Percentiles rank a stretch among this genome's conserved stretches.
These are phyloP conservation scores for Paracorniculantispora psalliotae DNA, from an alignment of 2,329 filamentous ascomycete genomes.

Conservation along the genomic window DNA sequence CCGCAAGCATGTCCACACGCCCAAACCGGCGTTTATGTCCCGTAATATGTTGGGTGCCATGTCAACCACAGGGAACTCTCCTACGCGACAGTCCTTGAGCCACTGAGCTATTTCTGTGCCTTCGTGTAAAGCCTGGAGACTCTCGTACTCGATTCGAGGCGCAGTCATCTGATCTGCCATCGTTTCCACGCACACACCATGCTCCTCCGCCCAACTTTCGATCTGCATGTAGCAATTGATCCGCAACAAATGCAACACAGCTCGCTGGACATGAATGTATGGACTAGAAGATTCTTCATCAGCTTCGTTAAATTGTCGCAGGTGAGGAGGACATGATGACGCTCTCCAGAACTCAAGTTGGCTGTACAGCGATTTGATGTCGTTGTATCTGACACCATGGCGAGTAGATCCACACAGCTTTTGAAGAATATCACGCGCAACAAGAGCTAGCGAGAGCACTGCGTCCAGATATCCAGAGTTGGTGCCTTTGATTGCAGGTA, in stretches of 20 bases:
- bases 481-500: not conserved
- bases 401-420: constrained; percentile 13
- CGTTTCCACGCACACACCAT: constrained; percentile 11
- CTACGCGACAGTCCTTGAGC: not conserved
- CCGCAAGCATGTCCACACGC: constrained; percentile 10
- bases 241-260: constrained; percentile 17
- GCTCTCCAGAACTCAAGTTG: not conserved
- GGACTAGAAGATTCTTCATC: not conserved
- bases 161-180: constrained; percentile 11
- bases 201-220: constrained; percentile 15
- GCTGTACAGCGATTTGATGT: constrained; percentile 5
- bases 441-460: constrained; percentile 18
- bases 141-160: constrained; percentile 16
- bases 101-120: constrained; percentile 12
- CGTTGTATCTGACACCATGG: constrained; percentile 10
- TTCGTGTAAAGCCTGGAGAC: constrained; percentile 14
- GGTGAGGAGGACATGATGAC: not conserved
- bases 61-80: constrained; percentile 13
- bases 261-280: constrained; percentile 16
- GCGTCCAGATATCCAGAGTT: constrained; percentile 19
- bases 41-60: constrained; percentile 16
- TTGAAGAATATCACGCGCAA: constrained; percentile 16
- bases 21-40: constrained; percentile 14
- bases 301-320: not conserved
- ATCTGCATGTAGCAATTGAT: constrained; percentile 20